A percentile compares a stretch with the other conserved stretches of the same genome.
Conservation (phyloP, 441 rosid genomes). For the Pelargonium myrrhifolium region DNA sequence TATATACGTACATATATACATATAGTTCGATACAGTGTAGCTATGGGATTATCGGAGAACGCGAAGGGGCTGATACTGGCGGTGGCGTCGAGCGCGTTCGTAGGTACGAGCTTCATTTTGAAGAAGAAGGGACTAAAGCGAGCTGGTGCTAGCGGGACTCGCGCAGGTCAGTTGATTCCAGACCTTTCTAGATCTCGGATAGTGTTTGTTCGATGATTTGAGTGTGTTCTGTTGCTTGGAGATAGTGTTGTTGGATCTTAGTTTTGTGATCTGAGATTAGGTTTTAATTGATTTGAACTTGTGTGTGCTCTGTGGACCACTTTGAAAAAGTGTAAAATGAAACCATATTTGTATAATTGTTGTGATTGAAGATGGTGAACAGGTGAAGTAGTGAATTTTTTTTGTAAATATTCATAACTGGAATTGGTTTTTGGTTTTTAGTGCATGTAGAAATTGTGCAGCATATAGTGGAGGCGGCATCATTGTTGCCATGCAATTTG, state of each 20-base stretch:
- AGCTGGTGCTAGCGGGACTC: constrained; percentile 50
- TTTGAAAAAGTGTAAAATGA: background rate
- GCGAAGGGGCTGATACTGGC: constrained; percentile 66
- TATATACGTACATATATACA: background rate
- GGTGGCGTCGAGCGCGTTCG: constrained; percentile 51
- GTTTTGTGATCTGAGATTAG: background rate
- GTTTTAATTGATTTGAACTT: background rate
- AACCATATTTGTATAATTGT: background rate
- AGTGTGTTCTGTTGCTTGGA: constrained; percentile 4
- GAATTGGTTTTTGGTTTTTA: background rate
- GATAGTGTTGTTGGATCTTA: background rate
- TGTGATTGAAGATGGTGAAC: background rate
- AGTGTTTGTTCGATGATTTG: background rate
- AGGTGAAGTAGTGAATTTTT: too few relatives aligned
- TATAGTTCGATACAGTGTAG: background rate
- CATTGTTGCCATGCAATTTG: background rate
- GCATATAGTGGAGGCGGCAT: too few relatives aligned
- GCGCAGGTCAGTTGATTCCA: constrained; percentile 39
- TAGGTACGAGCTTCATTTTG: constrained; percentile 62
- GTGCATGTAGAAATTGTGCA: background rate
- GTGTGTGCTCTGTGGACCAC: background rate
- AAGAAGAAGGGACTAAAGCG: constrained; percentile 74
- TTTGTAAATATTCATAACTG: too few relatives aligned
- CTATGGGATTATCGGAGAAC: constrained; percentile 54
- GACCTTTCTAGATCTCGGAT: background rate